Evolutionary conservation across 2,329 filamentous ascomycete species (phyloP).

Genomic region (Phyllosticta capitalensis): DNA sequence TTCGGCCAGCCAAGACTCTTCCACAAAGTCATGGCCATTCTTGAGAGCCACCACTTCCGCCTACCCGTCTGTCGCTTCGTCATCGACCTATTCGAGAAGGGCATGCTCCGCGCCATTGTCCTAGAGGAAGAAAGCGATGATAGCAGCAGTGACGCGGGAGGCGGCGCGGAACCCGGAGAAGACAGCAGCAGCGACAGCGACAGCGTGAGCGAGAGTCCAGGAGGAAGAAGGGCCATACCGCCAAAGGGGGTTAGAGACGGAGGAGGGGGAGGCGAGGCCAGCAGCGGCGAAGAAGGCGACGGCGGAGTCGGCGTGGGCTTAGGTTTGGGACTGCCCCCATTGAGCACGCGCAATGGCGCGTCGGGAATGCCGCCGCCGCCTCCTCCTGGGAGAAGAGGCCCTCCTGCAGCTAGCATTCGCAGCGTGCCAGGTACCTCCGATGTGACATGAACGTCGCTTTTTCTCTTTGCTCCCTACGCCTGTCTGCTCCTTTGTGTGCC

Average conservation of each 20-base stretch:
- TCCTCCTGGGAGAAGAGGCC: neutral
- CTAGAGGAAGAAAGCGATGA: conserved; percentile 55
- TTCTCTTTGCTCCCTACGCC: neutral
- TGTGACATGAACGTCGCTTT: neutral
- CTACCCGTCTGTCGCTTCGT: conserved; percentile 81
- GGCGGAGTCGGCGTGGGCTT: neutral
- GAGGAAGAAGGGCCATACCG: neutral
- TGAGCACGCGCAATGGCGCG: too few species aligned
- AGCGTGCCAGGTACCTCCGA: neutral
- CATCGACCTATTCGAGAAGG: conserved; percentile 88
- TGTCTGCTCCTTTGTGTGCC: neutral
- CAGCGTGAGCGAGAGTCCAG: neutral
- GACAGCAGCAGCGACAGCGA: neutral
- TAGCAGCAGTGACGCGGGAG: neutral
- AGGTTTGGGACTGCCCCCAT: neutral
- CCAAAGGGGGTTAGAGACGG: neutral
- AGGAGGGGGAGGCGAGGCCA: neutral
- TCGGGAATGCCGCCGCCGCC: neutral
- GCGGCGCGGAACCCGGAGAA: neutral
- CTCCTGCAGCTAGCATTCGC: neutral
- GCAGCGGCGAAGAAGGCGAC: neutral
- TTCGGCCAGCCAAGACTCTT: conserved; percentile 75
- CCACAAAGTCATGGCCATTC: conserved; percentile 70
- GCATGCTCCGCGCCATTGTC: conserved; percentile 74
- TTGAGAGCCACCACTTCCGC: conserved; percentile 84